Evolutionary conservation across 768 basidiomycete genomes (phyloP).

Genomic region (Suillus occidentalis): DNA sequence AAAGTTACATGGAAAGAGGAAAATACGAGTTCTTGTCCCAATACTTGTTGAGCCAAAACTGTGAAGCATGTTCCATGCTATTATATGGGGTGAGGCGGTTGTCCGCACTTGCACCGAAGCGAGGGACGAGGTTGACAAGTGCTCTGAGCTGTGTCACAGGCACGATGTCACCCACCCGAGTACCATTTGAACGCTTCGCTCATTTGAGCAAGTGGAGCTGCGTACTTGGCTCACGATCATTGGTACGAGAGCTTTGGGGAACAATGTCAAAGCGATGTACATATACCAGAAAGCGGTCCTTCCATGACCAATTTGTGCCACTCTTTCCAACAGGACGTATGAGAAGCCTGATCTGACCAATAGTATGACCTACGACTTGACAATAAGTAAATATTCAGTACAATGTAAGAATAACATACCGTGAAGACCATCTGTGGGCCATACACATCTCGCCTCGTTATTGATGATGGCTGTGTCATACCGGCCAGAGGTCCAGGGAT

Average conservation of each 20-base stretch:
- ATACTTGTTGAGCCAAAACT: too few species aligned
- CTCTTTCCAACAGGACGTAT: slow-evolving; percentile 1
- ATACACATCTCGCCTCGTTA: background rate
- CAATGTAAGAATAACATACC: background rate
- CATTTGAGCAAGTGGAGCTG: background rate
- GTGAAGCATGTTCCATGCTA: too few species aligned
- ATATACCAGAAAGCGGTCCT: slow-evolving; percentile 17
- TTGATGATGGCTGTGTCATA: slow-evolving; percentile 4
- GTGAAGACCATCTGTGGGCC: slow-evolving; percentile 2
- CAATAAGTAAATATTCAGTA: background rate
- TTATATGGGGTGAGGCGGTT: too few species aligned
- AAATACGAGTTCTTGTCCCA: too few species aligned
- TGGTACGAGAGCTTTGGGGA: background rate
- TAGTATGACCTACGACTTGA: background rate
- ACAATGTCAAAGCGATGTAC: too few species aligned
- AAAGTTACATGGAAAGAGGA: too few species aligned
- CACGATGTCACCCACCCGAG: too few species aligned
- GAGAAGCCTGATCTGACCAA: slow-evolving; percentile 3
- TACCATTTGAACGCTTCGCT: too few species aligned
- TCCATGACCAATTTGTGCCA: background rate
- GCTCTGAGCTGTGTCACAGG: too few species aligned
- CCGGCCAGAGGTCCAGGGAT: background rate
- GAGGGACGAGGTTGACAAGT: too few species aligned
- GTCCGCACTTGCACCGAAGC: too few species aligned
- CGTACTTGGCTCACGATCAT: slow-evolving; percentile 17